phyloP scores from a whole-genome alignment of 257 asterid genomes.

The Fraxinus cuspidata region DNA sequence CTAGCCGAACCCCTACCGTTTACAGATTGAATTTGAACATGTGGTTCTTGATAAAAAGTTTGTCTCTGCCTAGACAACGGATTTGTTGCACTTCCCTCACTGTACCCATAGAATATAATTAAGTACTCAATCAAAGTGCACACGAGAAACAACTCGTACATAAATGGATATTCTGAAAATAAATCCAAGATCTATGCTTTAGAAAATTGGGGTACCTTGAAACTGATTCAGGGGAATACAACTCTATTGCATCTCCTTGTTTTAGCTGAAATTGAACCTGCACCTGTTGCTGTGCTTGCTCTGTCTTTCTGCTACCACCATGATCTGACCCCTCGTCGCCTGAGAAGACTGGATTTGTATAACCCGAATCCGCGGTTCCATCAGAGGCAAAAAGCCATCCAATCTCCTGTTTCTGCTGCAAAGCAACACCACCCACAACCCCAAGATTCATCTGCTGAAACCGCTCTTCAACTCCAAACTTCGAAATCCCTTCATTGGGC shows the following conservation, averaged over 20 bases:
- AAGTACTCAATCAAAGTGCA: conserved; percentile 18
- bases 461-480: conserved; percentile 75
- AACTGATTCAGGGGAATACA: conserved; percentile 85
- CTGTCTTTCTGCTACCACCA: conserved; percentile 51
- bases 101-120: conserved; percentile 34
- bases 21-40: conserved; percentile 50
- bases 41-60: conserved; percentile 58
- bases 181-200: neutral
- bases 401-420: conserved; percentile 50
- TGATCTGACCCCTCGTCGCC: conserved; percentile 88
- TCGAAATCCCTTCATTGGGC: conserved; percentile 60
- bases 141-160: neutral
- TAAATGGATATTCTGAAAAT: neutral
- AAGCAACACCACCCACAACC: conserved; percentile 41
- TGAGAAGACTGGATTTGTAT: conserved; percentile 44
- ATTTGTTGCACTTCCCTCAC: conserved; percentile 76
- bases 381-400: conserved; percentile 37
- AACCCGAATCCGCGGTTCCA: conserved; percentile 40
- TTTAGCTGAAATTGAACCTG: conserved; percentile 53
- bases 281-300: conserved; percentile 49
- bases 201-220: conserved; percentile 58
- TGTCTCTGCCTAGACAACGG: conserved; percentile 73
- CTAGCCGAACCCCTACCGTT: conserved; percentile 35
- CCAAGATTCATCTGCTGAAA: conserved; percentile 49
- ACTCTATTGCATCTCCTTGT: conserved; percentile 48